A percentile compares a stretch with the other conserved stretches of the same genome.
Conservation (phyloP, 2,329 filamentous ascomycete species). For the Cyphellophora attinorum region DNA sequence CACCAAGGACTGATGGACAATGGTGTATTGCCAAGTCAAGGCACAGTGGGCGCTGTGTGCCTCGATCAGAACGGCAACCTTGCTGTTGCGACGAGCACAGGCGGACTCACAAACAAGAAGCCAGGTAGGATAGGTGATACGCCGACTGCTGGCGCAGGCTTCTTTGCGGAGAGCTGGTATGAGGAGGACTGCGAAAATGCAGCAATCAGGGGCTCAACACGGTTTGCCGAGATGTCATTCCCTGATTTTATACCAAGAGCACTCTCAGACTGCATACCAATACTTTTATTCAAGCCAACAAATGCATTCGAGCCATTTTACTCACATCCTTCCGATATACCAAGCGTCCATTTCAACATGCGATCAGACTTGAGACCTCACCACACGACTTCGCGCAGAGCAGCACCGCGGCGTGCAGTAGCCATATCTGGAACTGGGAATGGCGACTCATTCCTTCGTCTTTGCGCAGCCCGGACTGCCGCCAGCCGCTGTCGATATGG, state of each 20-base stretch:
- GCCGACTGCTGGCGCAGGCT: slow-evolving; percentile 71
- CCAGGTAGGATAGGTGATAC: slow-evolving; percentile 81
- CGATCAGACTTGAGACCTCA: not conserved
- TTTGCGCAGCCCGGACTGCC: slow-evolving; percentile 60
- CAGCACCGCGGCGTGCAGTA: slow-evolving; percentile 5
- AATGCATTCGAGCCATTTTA: not conserved
- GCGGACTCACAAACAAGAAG: slow-evolving; percentile 81
- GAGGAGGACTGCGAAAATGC: slow-evolving; percentile 3
- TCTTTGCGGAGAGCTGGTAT: slow-evolving; percentile 80
- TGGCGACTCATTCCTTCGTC: slow-evolving; percentile 74
- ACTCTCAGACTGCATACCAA: not conserved
- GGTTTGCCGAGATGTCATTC: not conserved
- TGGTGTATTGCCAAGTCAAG: slow-evolving; percentile 65
- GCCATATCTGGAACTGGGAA: slow-evolving; percentile 70
- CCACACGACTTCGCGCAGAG: not conserved
- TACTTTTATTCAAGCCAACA: not conserved
- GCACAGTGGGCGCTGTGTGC: slow-evolving; percentile 75
- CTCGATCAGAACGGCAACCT: slow-evolving; percentile 67
- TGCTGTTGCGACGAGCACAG: slow-evolving; percentile 57
- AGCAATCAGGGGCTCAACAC: not conserved
- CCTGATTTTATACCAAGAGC: not conserved
- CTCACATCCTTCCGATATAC: not conserved
- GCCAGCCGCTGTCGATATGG: slow-evolving; percentile 63
- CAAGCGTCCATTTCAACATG: no score
- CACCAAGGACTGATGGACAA: slow-evolving; percentile 34